Evolutionary conservation across 1,139 yeast species (phyloP).

Genomic region (Candida frijolesensis): DNA sequence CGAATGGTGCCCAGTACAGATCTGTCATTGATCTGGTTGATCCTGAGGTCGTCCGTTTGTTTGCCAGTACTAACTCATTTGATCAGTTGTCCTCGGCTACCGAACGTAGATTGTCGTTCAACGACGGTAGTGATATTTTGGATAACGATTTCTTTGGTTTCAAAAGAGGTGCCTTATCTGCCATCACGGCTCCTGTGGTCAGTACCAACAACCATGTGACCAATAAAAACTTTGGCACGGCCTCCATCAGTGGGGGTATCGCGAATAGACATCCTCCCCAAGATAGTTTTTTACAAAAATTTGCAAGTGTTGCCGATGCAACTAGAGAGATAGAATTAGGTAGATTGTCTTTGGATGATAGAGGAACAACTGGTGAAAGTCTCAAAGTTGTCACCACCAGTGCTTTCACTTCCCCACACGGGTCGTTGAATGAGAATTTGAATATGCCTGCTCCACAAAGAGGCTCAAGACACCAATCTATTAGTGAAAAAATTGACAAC

Average conservation of each 20-base stretch:
- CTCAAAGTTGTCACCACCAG: slow-evolving; percentile 14
- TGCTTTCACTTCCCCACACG: slow-evolving; percentile 37
- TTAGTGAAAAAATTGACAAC: slow-evolving; percentile 65
- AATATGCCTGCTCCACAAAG: slow-evolving; percentile 43
- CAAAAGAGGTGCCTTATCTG: slow-evolving; percentile 52
- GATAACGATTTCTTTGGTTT: slow-evolving; percentile 46
- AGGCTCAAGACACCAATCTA: slow-evolving; percentile 56
- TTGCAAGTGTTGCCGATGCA: slow-evolving; percentile 76
- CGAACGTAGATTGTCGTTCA: slow-evolving; percentile 37
- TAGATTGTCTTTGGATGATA: slow-evolving; percentile 29
- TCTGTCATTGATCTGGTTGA: slow-evolving; percentile 43
- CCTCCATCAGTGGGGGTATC: slow-evolving; percentile 63
- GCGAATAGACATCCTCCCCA: slow-evolving; percentile 49
- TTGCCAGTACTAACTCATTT: slow-evolving; percentile 17
- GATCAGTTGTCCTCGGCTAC: slow-evolving; percentile 13
- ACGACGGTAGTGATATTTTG: slow-evolving; percentile 50
- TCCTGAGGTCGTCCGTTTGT: slow-evolving; percentile 50
- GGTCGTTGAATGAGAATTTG: slow-evolving; percentile 54
- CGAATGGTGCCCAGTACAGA: slow-evolving; percentile 26
- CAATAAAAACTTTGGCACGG: slow-evolving; percentile 49
- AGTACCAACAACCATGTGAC: slow-evolving; percentile 9
- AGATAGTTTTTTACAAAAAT: slow-evolving; percentile 63
- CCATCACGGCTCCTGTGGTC: slow-evolving; percentile 43
- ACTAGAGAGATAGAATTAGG: slow-evolving; percentile 69
- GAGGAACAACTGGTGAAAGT: slow-evolving; percentile 26